Evolutionary conservation across 2,329 filamentous ascomycete species (phyloP), one percentile per base, ranked within the genome.

Genomic region (Penicillium sp.): DNA sequence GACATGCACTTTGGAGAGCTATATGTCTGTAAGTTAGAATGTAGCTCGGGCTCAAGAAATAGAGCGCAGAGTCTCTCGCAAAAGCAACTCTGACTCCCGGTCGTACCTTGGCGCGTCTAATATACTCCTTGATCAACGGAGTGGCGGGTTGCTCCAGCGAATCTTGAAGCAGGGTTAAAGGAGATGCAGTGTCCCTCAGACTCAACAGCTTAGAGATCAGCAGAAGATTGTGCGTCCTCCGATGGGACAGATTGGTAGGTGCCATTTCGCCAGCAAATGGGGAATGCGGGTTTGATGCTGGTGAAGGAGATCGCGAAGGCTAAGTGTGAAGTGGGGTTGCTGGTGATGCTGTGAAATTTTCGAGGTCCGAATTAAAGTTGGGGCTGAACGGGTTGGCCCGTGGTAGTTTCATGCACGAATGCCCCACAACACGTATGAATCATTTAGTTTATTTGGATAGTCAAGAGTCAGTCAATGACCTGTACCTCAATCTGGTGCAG

Each of bases 91-190:
- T 32, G 8, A 35, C 25, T 35, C 26, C 13, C 24, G 12, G 39
- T 58, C 70, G 49, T 58, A 86, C 88, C 74, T 85, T 87, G 46
- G 86, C 88, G 59, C 90, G 79, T 40, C 77, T 74, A 46, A 87
- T 80, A 67, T 91, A 88, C 67, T 95, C 90, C 13, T 74, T 71
- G 2, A 91, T 55, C 4, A 95, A 71, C 0, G 84, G 83, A 28
- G 75, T 77, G 5, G 83, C 87, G 26, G 84, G 82, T 70, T 95
- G 90, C 70, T 95, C 89, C 28, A 96, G 75, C 32, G 79, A 88
- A 68, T 97, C 91, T 48, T 95, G 76, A 3, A 96, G 71, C 26
- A 97, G 74, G 0, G 90, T 96, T 61, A 97, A 82, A 3, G 91
- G 91, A 42, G 89, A 95, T 11, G 86, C 83, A 48, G 82, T 83